Percentiles rank a stretch among this genome's conserved stretches.
phyloP scores from a whole-genome alignment of 164 flowering plant species.

The Tetracentron sinense region DNA sequence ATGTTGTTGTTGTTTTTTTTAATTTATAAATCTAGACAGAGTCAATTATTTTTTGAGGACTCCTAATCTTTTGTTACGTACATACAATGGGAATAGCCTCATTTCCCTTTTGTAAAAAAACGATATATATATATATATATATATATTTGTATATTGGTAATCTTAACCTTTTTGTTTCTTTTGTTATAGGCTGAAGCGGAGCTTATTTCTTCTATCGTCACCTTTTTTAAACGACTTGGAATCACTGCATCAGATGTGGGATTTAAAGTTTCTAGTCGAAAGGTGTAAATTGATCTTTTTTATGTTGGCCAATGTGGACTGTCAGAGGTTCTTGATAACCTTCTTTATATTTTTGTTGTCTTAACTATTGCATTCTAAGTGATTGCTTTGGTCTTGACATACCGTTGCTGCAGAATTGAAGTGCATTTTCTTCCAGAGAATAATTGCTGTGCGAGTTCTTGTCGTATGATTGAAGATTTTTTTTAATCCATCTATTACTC shows the following conservation, averaged over 20 bases:
- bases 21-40: too few species aligned
- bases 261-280: conserved; percentile 90
- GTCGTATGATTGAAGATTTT: not conserved
- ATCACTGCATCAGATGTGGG: conserved; percentile 89
- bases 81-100: too few species aligned
- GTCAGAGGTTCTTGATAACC: conserved; percentile 11
- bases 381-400: not conserved
- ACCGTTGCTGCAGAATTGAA: conserved; percentile 1
- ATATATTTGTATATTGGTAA: not conserved
- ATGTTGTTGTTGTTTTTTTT: too few species aligned
- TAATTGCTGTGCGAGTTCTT: not conserved
- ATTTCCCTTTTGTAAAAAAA: too few species aligned
- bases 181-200: conserved; percentile 86
- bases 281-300: conserved; percentile 46
- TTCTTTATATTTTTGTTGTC: conserved; percentile 1
- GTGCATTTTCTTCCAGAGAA: conserved; percentile 5
- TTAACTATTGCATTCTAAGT: not conserved
- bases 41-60: too few species aligned
- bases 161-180: conserved; percentile 1
- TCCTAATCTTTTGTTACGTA: too few species aligned
- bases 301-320: conserved; percentile 16
- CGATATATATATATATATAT: too few species aligned
- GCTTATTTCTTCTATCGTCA: conserved; percentile 79
- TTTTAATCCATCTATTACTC: not conserved
- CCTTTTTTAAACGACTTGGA: conserved; percentile 82